A percentile compares a stretch with the other conserved stretches of the same genome.
These are phyloP conservation scores for Claviceps sp. DNA, from an alignment of 2,329 filamentous ascomycete genomes.

Conservation along the genomic window DNA sequence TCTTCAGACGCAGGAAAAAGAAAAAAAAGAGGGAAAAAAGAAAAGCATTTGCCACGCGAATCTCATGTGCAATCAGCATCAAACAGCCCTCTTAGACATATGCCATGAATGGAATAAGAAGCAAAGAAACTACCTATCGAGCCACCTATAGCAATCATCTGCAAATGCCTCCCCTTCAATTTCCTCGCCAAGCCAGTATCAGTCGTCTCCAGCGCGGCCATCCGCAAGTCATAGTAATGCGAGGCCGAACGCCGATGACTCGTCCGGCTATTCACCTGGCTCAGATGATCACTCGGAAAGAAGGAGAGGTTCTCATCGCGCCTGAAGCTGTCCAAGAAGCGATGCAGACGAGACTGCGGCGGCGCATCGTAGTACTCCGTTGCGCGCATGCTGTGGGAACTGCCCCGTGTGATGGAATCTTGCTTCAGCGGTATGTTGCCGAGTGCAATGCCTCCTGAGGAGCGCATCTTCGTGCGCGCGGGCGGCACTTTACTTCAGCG, in stretches of 20 bases:
- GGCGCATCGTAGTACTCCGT: constrained; percentile 30
- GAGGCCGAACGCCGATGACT: constrained; percentile 15
- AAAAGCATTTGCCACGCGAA: background rate
- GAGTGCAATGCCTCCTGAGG: constrained; percentile 35
- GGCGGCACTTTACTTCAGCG: too few species aligned
- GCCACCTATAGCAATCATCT: constrained; percentile 96
- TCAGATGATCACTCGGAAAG: constrained; percentile 30
- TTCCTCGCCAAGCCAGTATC: constrained; percentile 61
- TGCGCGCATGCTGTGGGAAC: constrained; percentile 38
- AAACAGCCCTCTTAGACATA: too few species aligned
- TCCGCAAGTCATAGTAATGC: constrained; percentile 41
- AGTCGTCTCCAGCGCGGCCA: constrained; percentile 59
- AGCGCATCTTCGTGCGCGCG: constrained; percentile 16
- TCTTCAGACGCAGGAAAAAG: too few species aligned
- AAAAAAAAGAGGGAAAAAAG: too few species aligned
- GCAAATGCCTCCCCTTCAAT: constrained; percentile 73
- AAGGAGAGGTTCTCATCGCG: constrained; percentile 41
- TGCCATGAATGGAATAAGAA: background rate
- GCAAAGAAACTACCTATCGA: constrained; percentile 52
- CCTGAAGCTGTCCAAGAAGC: constrained; percentile 48
- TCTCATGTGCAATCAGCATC: too few species aligned
- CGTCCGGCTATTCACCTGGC: constrained; percentile 17
- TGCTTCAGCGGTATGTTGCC: constrained; percentile 46
- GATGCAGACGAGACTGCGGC: constrained; percentile 22
- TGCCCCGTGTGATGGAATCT: constrained; percentile 37